Conservation (phyloP, 768 basidiomycete species). For the Agaricus blazei region DNA sequence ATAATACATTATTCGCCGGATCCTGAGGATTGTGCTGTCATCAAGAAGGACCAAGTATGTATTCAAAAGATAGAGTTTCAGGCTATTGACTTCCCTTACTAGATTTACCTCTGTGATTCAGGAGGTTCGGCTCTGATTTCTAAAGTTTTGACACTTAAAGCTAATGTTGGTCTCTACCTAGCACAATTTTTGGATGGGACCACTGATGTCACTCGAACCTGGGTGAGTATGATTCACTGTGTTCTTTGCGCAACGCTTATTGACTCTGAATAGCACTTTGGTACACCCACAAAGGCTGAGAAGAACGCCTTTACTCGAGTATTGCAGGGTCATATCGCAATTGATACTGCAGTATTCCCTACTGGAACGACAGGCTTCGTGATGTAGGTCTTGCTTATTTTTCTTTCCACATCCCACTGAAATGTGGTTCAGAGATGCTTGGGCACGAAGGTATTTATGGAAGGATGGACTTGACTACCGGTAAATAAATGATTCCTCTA, state of each 20-base stretch:
- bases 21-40: slow-evolving; percentile 62
- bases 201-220: slow-evolving; percentile 90
- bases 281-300: slow-evolving; percentile 76
- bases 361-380: slow-evolving; percentile 65
- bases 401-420: not conserved
- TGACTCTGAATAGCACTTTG: slow-evolving; percentile 64
- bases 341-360: slow-evolving; percentile 84
- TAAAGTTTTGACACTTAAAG: not conserved
- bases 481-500: slow-evolving; percentile 21
- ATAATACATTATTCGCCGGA: slow-evolving; percentile 94
- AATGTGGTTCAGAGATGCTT: slow-evolving; percentile 55
- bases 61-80: not conserved
- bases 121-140: slow-evolving; percentile 46
- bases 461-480: slow-evolving; percentile 79
- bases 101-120: slow-evolving; percentile 66
- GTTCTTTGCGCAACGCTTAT: not conserved
- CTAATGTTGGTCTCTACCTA: slow-evolving; percentile 16
- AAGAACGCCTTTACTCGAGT: slow-evolving; percentile 89
- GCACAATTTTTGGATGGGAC: slow-evolving; percentile 91
- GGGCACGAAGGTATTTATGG: slow-evolving; percentile 78
- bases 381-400: slow-evolving; percentile 18
- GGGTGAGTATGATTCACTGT: slow-evolving; percentile 38
- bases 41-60: slow-evolving; percentile 68
- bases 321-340: slow-evolving; percentile 84
- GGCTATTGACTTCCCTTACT: not conserved